Evolutionary conservation across 2,329 filamentous ascomycete genomes (phyloP).

Genomic region (Blumeria graminis): DNA sequence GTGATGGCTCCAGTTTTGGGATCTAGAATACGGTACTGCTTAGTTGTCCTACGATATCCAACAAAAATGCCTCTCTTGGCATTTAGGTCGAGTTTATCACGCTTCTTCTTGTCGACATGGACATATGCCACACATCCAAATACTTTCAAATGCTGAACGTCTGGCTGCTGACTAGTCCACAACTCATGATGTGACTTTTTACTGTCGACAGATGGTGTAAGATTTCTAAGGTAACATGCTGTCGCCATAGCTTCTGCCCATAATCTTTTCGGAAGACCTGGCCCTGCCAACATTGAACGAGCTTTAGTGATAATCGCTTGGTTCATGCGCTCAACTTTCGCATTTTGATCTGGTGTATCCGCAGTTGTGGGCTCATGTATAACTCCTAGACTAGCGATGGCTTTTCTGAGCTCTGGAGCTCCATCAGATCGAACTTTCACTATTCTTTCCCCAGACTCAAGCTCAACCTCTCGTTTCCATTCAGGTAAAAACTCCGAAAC

Average conservation of each 20-base stretch:
- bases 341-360: not conserved
- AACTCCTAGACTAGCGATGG: too few relatives aligned
- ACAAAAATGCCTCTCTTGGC: too few relatives aligned
- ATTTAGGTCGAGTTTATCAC: not conserved
- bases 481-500: too few relatives aligned
- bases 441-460: too few relatives aligned
- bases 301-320: not conserved
- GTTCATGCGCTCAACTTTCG: too few relatives aligned
- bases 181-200: not conserved
- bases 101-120: not conserved
- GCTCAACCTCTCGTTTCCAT: too few relatives aligned
- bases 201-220: not conserved
- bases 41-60: too few relatives aligned
- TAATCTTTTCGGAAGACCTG: not conserved
- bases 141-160: not conserved
- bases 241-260: not conserved
- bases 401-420: too few relatives aligned
- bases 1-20: too few relatives aligned
- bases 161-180: not conserved
- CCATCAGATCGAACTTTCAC: too few relatives aligned
- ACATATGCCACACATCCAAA: not conserved
- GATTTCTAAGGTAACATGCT: not conserved
- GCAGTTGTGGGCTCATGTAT: not conserved
- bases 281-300: not conserved
- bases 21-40: too few relatives aligned